Evolutionary conservation across 495 filamentous ascomycete species (phyloP).

Genomic region (Amphirosellinia nigrospora): DNA sequence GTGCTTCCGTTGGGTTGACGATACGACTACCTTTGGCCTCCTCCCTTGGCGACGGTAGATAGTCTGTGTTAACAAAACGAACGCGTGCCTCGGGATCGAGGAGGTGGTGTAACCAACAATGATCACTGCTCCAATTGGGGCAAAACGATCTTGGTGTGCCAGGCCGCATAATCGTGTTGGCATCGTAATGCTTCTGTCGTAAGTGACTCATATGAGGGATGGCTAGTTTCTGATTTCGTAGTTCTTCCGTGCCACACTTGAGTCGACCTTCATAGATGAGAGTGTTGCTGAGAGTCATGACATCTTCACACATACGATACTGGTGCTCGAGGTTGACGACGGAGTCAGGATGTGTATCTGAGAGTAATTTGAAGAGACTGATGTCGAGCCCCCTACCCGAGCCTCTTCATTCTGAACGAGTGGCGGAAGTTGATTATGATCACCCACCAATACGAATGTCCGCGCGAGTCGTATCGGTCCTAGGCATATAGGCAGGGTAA

Average conservation of each 20-base stretch:
- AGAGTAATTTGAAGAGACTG: constrained; percentile 91
- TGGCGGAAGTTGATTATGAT: constrained; percentile 94
- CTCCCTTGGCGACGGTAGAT: constrained; percentile 69
- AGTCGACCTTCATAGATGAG: constrained; percentile 90
- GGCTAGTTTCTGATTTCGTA: constrained; percentile 70
- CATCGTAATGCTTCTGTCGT: constrained; percentile 59
- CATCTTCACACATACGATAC: constrained; percentile 96
- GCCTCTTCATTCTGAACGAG: constrained; percentile 92
- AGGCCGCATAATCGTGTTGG: constrained; percentile 43
- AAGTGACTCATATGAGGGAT: constrained; percentile 60
- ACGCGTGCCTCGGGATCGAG: constrained; percentile 73
- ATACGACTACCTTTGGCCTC: constrained; percentile 79
- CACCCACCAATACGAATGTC: constrained; percentile 94
- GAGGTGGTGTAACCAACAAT: constrained; percentile 86
- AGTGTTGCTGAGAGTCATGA: constrained; percentile 91
- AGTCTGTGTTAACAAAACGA: constrained; percentile 87
- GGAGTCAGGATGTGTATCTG: constrained; percentile 81
- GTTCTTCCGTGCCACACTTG: constrained; percentile 81
- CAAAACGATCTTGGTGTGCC: constrained; percentile 56
- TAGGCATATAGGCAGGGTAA: constrained; percentile 91
- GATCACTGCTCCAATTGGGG: constrained; percentile 49
- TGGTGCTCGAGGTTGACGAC: constrained; percentile 93
- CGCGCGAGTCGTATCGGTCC: constrained; percentile 91
- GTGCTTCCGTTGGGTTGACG: constrained; percentile 80
- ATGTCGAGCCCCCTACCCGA: constrained; percentile 82